Percentiles rank a stretch among this genome's conserved stretches.
phyloP scores from a whole-genome alignment of 805 yeast species.

The Yamadazyma kitorensis region DNA sequence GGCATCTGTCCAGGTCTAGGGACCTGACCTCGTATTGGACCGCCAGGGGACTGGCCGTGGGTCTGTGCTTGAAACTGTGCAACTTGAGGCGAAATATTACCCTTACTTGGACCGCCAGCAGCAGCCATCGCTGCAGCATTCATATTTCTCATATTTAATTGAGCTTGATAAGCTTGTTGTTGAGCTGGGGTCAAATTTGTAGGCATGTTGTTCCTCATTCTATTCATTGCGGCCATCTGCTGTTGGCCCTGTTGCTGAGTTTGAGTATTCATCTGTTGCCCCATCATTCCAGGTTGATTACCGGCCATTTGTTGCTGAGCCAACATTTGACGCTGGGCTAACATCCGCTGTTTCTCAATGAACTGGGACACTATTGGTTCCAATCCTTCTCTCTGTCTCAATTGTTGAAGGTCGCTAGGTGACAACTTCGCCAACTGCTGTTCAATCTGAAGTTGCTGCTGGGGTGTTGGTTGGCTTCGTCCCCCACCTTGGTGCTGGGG shows the following conservation, averaged over 20 bases:
- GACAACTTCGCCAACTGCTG: constrained; percentile 29
- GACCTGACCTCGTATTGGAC: constrained; percentile 1
- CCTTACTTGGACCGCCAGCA: constrained; percentile 5
- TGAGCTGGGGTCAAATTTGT: constrained; percentile 5
- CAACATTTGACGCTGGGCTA: constrained; percentile 15
- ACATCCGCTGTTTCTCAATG: constrained; percentile 32
- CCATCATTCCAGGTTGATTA: constrained; percentile 1
- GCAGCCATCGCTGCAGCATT: constrained; percentile 10
- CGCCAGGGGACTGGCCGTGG: neutral
- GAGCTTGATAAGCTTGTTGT: constrained; percentile 9
- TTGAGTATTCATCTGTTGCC: neutral
- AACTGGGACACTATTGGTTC: constrained; percentile 39
- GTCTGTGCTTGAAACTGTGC: neutral
- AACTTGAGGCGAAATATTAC: neutral
- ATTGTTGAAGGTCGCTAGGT: constrained; percentile 42
- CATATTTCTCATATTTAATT: constrained; percentile 9
- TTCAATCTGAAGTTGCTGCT: constrained; percentile 7
- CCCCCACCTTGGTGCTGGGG: constrained; percentile 2
- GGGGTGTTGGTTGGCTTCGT: constrained; percentile 9
- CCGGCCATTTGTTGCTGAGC: constrained; percentile 7
- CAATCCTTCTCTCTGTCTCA: constrained; percentile 41
- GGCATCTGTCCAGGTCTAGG: too few species aligned
- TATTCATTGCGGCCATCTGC: constrained; percentile 14
- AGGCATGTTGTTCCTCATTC: neutral
- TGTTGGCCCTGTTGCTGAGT: constrained; percentile 19